Evolutionary conservation across 1,284 basidiomycete species (phyloP).

Genomic region (Athelia sp.): DNA sequence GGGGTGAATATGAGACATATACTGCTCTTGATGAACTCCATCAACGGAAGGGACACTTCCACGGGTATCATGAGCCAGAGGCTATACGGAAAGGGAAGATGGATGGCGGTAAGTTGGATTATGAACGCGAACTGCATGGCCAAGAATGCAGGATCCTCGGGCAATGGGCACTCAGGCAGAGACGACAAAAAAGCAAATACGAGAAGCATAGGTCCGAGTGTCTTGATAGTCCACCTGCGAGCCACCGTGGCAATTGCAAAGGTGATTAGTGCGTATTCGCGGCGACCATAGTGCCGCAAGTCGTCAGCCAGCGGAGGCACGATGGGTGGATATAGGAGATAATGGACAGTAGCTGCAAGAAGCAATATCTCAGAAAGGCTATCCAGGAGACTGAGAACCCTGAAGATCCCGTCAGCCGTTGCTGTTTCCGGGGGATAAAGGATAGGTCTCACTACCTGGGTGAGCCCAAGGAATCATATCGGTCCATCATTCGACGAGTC

Average conservation of each 20-base stretch:
- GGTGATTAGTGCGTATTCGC: slow-evolving; percentile 33
- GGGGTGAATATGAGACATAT: slow-evolving; percentile 33
- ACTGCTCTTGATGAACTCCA: slow-evolving; percentile 33
- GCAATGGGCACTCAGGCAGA: slow-evolving; percentile 30
- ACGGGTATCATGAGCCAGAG: slow-evolving; percentile 36
- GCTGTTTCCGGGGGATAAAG: background rate
- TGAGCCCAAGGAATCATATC: slow-evolving; percentile 34
- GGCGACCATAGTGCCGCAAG: slow-evolving; percentile 19
- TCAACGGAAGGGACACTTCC: slow-evolving; percentile 35
- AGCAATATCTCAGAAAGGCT: slow-evolving; percentile 33
- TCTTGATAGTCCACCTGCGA: slow-evolving; percentile 16
- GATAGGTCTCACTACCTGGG: slow-evolving; percentile 31
- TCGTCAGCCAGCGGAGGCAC: slow-evolving; percentile 17
- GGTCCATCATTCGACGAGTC: slow-evolving; percentile 14
- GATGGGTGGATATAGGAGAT: slow-evolving; percentile 37
- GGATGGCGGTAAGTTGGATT: slow-evolving; percentile 36
- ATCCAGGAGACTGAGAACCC: slow-evolving; percentile 44
- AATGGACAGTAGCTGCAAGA: slow-evolving; percentile 36
- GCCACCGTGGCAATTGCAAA: slow-evolving; percentile 28
- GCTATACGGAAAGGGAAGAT: slow-evolving; percentile 36
- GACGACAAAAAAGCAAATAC: slow-evolving; percentile 25
- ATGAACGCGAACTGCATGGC: slow-evolving; percentile 34
- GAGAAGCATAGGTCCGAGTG: slow-evolving; percentile 25
- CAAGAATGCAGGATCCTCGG: slow-evolving; percentile 32
- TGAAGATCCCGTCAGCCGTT: slow-evolving; percentile 14